Conservation (phyloP, 768 basidiomycete genomes). For the Chiua virens region DNA sequence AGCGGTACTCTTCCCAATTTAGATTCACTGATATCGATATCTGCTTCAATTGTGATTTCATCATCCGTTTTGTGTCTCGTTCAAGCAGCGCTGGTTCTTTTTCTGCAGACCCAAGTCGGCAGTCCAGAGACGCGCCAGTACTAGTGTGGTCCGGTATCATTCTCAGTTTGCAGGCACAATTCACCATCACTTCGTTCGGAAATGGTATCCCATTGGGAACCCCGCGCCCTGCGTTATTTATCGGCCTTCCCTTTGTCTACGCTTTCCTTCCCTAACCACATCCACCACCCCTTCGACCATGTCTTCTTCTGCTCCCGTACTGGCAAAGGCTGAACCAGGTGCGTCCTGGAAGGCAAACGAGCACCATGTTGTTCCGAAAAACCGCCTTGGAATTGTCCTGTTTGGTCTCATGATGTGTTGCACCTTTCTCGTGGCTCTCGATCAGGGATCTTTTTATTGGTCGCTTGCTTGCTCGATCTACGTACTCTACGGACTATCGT, state of each 20-base stretch:
- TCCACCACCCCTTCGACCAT: not conserved
- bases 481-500: slow-evolving; percentile 40
- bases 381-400: slow-evolving; percentile 43
- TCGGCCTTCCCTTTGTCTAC: not conserved
- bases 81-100: too few relatives aligned
- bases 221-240: not conserved
- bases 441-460: slow-evolving; percentile 34
- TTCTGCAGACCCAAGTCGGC: too few relatives aligned
- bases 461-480: not conserved
- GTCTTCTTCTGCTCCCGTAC: slow-evolving; percentile 1
- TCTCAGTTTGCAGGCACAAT: too few relatives aligned
- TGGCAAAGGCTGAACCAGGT: slow-evolving; percentile 21
- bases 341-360: slow-evolving; percentile 40
- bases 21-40: too few relatives aligned
- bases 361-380: slow-evolving; percentile 43
- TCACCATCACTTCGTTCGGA: not conserved
- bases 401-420: slow-evolving; percentile 47
- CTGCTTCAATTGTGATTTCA: too few relatives aligned
- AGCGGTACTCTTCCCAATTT: too few relatives aligned
- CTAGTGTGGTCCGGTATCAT: too few relatives aligned
- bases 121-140: not conserved
- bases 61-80: too few relatives aligned
- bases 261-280: not conserved
- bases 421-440: slow-evolving; percentile 48
- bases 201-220: slow-evolving; percentile 15